Base-by-base conservation (phyloP, 179 eudicot genomes). In the Beta corolliflora region DNA sequence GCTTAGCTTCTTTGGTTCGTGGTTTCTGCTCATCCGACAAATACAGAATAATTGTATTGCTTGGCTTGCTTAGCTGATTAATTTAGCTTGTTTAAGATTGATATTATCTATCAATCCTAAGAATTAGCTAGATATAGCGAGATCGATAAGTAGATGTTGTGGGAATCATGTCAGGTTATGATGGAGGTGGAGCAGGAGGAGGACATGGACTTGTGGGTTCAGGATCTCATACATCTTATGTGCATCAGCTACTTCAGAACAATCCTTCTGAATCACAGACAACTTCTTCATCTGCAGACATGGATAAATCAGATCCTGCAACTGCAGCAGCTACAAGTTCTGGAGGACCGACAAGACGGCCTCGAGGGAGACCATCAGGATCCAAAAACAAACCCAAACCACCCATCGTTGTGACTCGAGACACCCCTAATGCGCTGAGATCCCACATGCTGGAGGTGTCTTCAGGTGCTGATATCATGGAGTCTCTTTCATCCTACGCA, bases 341-440 rank as follows among this genome's bases (percentile, higher is more conserved):
- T 12, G 81, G 76, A 31, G 31, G 71, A 19, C 41, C 61, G 21
- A 70, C 29, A 8, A 83, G 89, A 3, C 83, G 89, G 36, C 82
- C 86, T 23, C 77, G 88, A 44, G 88, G 88, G 8, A 41, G 89
- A 52, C 89, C 89, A 0, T 65, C 86, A 0, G 88, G 88, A 8
- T 86, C 88, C 16, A 86, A 81, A 53, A 86, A 86, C 85, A 86
- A 86, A 77, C 86, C 86, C 5, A 84, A 78, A 64, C 88, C 88
- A 3, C 89, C 88, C 2, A 77, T 87, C 1, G 41, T 87, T 3
- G 79, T 87, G 23, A 85, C 88, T 6, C 71, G 88, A 6, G 89
- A 87, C 81, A 71, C 59, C 70, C 89, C 88, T 8, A 87, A 87
- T 68, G 79, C 81, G 15, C 85, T 87, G 4, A 79, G 81, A 36